Base-by-base conservation (phyloP, 2,329 filamentous ascomycete species). In the Monosporascus sp. region DNA sequence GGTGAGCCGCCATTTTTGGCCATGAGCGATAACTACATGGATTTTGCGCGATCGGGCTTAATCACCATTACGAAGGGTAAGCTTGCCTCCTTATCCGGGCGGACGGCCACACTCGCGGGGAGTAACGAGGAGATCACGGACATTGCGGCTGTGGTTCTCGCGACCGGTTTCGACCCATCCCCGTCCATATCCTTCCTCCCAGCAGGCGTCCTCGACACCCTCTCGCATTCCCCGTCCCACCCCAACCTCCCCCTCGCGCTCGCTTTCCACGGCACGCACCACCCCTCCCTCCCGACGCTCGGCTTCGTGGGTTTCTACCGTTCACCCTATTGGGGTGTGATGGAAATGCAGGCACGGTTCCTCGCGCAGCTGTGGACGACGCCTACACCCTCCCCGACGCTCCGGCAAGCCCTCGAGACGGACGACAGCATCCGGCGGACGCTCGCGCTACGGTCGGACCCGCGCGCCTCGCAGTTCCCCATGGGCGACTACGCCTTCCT, bases 241-340 rank as follows among this genome's bases (percentile, higher is more conserved):
- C 66, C 72, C 17, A 77, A 79, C 48, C 76, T 85, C n/a, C 84
- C 85, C 0, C 66, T 89, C 1, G 80, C 87, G 0, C 74, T 94
- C 1, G 82, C 86, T 22, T 84, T 87, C 48, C 85, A 89, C 58
- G 82, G 81, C 1, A 85, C 84, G 0, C 74, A 85, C 52, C 81
- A 85, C 53, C 77, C 79, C 0, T 71, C 75, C 0, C 68, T 91
- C 0, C 79, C 85, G 0, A 80, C 80, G 6, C 71, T 94, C 0
- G 89, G 88, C 0, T 92, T 94, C 61, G 85, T 94, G 1, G 90
- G 90, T 0, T 90, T 91, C 69, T 95, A 95, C 64, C 81, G 90
- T 55, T 88, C 88, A 0, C 89, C 89, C 0, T 94, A 90, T 66
- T 95, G 90, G 90, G 87, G 87, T 1, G 84, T 91, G 0, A 90